A percentile compares a stretch with the other conserved stretches of the same genome.
Evolutionary conservation across 2,329 filamentous ascomycete species (phyloP).

Genomic region (Aphanocladium album): DNA sequence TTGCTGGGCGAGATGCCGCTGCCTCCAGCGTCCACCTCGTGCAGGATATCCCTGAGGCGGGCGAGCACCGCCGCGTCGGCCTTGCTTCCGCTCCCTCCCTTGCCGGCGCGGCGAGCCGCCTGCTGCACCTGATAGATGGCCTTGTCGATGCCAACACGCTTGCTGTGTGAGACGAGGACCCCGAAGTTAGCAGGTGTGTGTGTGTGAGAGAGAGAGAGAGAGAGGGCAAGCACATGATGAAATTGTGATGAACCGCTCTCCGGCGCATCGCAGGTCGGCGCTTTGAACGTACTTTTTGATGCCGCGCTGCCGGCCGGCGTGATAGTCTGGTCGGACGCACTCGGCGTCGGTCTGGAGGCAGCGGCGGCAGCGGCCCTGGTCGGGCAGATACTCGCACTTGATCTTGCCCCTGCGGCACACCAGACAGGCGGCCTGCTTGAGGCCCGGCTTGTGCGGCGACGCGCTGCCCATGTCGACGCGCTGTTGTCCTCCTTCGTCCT

Average conservation of each 20-base stretch:
- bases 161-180: slow-evolving; percentile 47
- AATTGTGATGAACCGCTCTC: not conserved
- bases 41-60: slow-evolving; percentile 37
- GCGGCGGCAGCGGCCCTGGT: slow-evolving; percentile 52
- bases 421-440: slow-evolving; percentile 51
- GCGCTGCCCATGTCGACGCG: not conserved
- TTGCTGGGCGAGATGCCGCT: slow-evolving; percentile 18
- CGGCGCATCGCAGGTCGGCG: not conserved
- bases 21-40: slow-evolving; percentile 19
- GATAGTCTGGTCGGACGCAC: slow-evolving; percentile 67
- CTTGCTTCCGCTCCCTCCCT: slow-evolving; percentile 25
- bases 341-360: slow-evolving; percentile 54
- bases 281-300: slow-evolving; percentile 62
- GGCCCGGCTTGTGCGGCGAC: slow-evolving; percentile 10
- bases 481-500: not conserved
- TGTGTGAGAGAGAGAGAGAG: not conserved
- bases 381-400: slow-evolving; percentile 55
- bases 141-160: slow-evolving; percentile 69
- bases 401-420: slow-evolving; percentile 64
- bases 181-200: slow-evolving; percentile 12
- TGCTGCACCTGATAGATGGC: slow-evolving; percentile 70
- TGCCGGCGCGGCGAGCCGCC: slow-evolving; percentile 50
- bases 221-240: too few relatives aligned
- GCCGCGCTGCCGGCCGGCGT: slow-evolving; percentile 68
- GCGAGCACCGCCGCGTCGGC: slow-evolving; percentile 43